Evolutionary conservation across 192 early-diverging fungal genomes (phyloP).

Genomic region (Rhizophagus prolifer): DNA sequence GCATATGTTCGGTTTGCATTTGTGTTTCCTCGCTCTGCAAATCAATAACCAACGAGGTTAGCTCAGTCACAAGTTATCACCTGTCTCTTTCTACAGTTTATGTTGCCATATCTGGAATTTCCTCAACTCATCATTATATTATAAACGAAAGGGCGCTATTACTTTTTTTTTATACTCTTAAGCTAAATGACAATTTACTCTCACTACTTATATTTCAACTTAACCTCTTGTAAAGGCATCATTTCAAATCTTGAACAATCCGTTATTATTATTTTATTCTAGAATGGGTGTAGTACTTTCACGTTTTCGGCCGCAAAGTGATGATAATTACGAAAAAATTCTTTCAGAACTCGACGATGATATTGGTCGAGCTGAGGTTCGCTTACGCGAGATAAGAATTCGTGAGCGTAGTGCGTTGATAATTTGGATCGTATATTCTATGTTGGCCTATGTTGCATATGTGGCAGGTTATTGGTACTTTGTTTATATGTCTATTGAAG

Average conservation of each 20-base stretch:
- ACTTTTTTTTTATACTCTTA: not conserved
- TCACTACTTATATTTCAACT: not conserved
- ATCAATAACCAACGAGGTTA: not conserved
- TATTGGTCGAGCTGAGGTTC: constrained; percentile 59
- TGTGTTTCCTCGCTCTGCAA: not conserved
- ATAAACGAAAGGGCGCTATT: not conserved
- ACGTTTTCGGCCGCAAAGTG: constrained; percentile 15
- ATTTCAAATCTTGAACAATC: too few species aligned
- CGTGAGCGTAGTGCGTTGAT: constrained; percentile 54
- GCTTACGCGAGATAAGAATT: constrained; percentile 66
- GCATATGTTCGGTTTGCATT: not conserved
- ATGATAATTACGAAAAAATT: constrained; percentile 50
- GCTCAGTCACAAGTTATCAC: not conserved
- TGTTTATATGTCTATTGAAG: constrained; percentile 46
- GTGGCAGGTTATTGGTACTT: constrained; percentile 48
- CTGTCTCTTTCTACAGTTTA: not conserved
- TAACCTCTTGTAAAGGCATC: too few species aligned
- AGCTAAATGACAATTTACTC: not conserved
- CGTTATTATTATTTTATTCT: not conserved
- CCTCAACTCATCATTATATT: not conserved
- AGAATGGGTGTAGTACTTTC: constrained; percentile 21
- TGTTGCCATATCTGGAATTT: not conserved
- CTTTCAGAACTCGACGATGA: constrained; percentile 67
- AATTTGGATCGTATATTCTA: constrained; percentile 60
- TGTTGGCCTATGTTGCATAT: constrained; percentile 55